These are phyloP conservation scores for Aspergillus aculeatus DNA, from an alignment of 2,329 filamentous ascomycete genomes.

Conservation along the genomic window DNA sequence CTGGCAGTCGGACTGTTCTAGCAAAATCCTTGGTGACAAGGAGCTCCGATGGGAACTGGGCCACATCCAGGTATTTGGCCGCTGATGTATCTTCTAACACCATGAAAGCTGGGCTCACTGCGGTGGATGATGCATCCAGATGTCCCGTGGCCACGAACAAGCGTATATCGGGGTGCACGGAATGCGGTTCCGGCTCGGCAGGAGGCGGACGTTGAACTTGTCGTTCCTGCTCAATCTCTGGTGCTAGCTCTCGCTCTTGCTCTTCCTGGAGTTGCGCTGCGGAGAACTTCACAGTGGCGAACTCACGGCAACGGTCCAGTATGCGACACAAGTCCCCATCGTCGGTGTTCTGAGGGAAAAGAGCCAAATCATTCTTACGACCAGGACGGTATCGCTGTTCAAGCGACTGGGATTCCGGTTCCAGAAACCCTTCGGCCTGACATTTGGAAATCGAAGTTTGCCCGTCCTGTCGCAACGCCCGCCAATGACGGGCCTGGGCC, in stretches of 20 bases:
- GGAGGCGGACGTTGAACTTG: conserved; percentile 52
- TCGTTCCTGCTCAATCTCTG: conserved; percentile 62
- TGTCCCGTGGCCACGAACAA: conserved; percentile 43
- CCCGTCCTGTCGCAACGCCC: not conserved
- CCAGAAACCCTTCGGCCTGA: conserved; percentile 50
- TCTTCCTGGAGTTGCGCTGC: conserved; percentile 56
- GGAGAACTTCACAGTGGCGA: conserved; percentile 32
- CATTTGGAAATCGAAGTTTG: conserved; percentile 18
- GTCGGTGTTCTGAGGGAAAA: not conserved
- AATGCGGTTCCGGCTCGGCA: conserved; percentile 43
- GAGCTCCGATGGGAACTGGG: conserved; percentile 41
- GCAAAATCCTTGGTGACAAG: conserved; percentile 55
- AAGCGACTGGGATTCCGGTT: conserved; percentile 55
- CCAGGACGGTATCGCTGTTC: conserved; percentile 53
- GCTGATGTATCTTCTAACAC: conserved; percentile 46
- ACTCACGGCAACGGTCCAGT: conserved; percentile 33
- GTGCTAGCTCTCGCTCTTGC: conserved; percentile 66
- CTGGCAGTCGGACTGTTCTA: conserved; percentile 40
- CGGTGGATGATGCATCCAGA: conserved; percentile 25
- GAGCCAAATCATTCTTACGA: not conserved
- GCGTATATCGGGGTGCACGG: conserved; percentile 45
- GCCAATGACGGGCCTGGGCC: conserved; percentile 41
- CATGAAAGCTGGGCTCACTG: conserved; percentile 49
- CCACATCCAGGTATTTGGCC: conserved; percentile 30
- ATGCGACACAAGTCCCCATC: not conserved